Percentiles rank a stretch among this genome's conserved stretches.
Conservation (phyloP, 139 green algal genomes). For the Chlorella sorokiniana region DNA sequence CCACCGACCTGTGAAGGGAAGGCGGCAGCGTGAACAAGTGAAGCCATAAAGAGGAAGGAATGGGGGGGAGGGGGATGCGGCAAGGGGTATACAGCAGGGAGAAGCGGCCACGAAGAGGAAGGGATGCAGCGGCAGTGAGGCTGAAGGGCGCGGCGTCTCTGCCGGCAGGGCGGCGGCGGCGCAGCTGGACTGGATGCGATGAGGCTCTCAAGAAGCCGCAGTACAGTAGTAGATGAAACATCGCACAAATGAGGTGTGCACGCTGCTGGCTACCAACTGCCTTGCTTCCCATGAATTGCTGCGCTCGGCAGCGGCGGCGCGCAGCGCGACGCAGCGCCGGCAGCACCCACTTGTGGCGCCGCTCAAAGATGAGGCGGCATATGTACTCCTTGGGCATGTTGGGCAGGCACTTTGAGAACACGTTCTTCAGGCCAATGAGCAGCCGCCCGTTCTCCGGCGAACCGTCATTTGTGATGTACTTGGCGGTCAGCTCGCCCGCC, state of each 20-base stretch:
- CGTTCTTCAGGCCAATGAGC: conserved; percentile 92
- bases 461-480: conserved; percentile 48
- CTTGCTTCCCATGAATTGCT: too few species aligned
- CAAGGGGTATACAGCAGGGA: not conserved
- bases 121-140: too few species aligned
- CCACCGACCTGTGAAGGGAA: conserved; percentile 50
- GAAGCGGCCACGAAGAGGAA: too few species aligned
- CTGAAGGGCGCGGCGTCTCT: too few species aligned
- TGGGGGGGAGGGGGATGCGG: not conserved
- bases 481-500: conserved; percentile 40
- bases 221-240: too few species aligned
- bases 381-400: conserved; percentile 99
- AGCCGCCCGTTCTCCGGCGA: not conserved
- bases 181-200: too few species aligned
- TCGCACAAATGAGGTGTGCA: too few species aligned
- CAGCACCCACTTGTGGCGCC: conserved; percentile 61
- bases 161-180: too few species aligned
- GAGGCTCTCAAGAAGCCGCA: too few species aligned
- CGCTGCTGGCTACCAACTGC: too few species aligned
- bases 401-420: conserved; percentile 94
- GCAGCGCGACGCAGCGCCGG: too few species aligned
- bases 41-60: not conserved
- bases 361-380: conserved; percentile 90
- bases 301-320: too few species aligned
- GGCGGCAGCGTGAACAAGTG: not conserved